Evolutionary conservation across 2,329 filamentous ascomycete species (phyloP), one percentile per base, ranked within the genome.

Genomic region (Pseudonectria buxi): DNA sequence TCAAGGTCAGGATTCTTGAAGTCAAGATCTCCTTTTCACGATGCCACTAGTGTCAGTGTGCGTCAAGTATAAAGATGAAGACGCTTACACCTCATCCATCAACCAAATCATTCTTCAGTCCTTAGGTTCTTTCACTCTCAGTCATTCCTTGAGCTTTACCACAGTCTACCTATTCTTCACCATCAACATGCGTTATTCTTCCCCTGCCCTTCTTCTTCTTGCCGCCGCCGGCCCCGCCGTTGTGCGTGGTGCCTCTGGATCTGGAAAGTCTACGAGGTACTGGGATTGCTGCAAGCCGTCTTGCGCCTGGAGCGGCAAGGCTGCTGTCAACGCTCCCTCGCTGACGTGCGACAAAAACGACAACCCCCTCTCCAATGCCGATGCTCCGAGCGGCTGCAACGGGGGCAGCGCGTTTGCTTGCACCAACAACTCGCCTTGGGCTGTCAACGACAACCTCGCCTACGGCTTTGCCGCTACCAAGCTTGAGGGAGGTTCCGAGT

Each of bases 231-330:
- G 43, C 37, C 44, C 49, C 29, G 40, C 52, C 33, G 43, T 41
- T 29, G 44, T 52, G 35, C 43, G 36, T 31, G 53, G 51, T 36
- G 44, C 51, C 41, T 56, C 53, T 35, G 53, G 53, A 36, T 46
- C 39, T 22, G 55, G 54, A 13, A 41, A 44, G 14, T 53, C 50
- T 16, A 52, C 45, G 24, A 53, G 70, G 40, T 74, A 72, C 55
- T 74, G 74, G 72, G 80, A 84, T 56, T 84, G 81, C 65, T 84
- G 80, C 64, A 85, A 86, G 65, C 73, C 78, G 15, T 80, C 76
- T 14, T 84, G 79, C 55, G 67, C 68, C 4, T 76, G 78, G 78
- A 54, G 65, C 10, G 67, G 58, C 35, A 82, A 82, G 56, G 74
- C 71, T 11, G 43, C 64, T 27, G 67, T 77, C 55, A 62, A 58